Base-by-base conservation (phyloP, 2,329 filamentous ascomycete species). In the Trichoderma hamatum region DNA sequence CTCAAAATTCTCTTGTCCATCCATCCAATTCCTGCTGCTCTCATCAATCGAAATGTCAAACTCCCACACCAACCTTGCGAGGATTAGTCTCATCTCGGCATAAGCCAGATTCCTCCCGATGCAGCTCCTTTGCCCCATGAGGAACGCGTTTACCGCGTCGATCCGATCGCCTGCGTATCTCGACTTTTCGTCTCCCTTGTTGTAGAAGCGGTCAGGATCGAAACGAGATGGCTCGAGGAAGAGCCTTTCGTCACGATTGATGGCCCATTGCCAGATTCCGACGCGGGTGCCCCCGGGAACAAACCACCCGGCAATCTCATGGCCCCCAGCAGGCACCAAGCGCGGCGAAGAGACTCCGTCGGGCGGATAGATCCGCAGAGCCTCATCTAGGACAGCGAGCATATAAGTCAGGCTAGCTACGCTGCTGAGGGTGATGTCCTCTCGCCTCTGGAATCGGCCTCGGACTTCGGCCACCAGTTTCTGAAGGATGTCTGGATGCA, bases 1-100 rank as follows among this genome's bases (percentile, higher is more conserved):
- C 26, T 30, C 26, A 32, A 30, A 58, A 13, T 58, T 58, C 10
- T 58, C n/a, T 24, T 58, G 54, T 1, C 9, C 10, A 3, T 58
- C 19, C n/a, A 72, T 60, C 70, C 72, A 72, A 19, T 69, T 63
- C 7, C 52, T 46, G 9, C 51, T 56, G 9, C 26, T 34, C 19
- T 63, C 52, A 39, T 76, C 76, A 28, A 85, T 73, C 24, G 72
- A 70, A 70, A 84, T 65, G 63, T 86, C 84, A 71, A 85, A 86
- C 51, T 82, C 82, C 72, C 78, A 85, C 0, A 86, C 68, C 1
- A 86, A 70, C 1, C 80, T 78, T 0, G 82, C 79, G 9, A 86
- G 72, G 21, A 86, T 81, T 3, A 84, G 73, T 3, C 84, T 78
- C 80, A 86, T 84, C 73, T 86, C 84, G 9, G 80, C 78, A 61